Conservation (phyloP, 2,329 filamentous ascomycete genomes). For the Tolypocladium ovalisporum region DNA sequence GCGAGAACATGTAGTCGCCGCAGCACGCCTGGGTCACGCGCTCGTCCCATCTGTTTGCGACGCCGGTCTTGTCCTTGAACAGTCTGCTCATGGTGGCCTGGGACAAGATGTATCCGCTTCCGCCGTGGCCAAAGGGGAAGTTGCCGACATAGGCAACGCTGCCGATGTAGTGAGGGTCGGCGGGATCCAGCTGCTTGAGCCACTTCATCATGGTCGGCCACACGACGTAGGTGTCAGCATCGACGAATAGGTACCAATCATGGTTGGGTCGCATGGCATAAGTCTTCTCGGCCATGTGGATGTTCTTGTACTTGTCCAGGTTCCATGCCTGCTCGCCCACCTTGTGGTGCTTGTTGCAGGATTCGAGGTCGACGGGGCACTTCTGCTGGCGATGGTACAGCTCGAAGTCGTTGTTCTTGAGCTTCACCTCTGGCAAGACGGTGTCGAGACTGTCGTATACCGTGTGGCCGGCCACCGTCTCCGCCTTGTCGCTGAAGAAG, state of each 20-base stretch:
- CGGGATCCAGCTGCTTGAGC: conserved; percentile 31
- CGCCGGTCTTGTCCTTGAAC: conserved; percentile 28
- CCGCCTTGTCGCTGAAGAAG: conserved; percentile 47
- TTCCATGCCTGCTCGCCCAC: conserved; percentile 31
- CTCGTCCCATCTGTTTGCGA: conserved; percentile 36
- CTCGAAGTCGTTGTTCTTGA: conserved; percentile 38
- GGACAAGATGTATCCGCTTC: conserved; percentile 43
- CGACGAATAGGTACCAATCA: conserved; percentile 50
- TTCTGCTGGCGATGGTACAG: conserved; percentile 33
- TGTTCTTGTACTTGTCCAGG: conserved; percentile 52
- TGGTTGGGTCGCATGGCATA: conserved; percentile 37
- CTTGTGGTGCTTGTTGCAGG: conserved; percentile 24
- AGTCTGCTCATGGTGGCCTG: conserved; percentile 36
- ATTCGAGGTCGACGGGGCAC: conserved; percentile 33
- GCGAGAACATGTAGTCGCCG: conserved; percentile 38
- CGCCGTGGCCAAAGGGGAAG: conserved; percentile 42
- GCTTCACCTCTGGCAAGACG: conserved; percentile 29
- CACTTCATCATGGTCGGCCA: conserved; percentile 41
- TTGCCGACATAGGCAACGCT: conserved; percentile 31
- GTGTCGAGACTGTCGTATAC: conserved; percentile 35
- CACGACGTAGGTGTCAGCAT: conserved; percentile 47
- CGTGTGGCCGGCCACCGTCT: conserved; percentile 31
- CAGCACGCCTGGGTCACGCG: conserved; percentile 31
- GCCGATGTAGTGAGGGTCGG: conserved; percentile 36
- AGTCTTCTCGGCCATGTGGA: conserved; percentile 46